A percentile compares a stretch with the other conserved stretches of the same genome.
phyloP scores from a whole-genome alignment of 2,329 filamentous ascomycete genomes.

The Alternaria ventricosa region DNA sequence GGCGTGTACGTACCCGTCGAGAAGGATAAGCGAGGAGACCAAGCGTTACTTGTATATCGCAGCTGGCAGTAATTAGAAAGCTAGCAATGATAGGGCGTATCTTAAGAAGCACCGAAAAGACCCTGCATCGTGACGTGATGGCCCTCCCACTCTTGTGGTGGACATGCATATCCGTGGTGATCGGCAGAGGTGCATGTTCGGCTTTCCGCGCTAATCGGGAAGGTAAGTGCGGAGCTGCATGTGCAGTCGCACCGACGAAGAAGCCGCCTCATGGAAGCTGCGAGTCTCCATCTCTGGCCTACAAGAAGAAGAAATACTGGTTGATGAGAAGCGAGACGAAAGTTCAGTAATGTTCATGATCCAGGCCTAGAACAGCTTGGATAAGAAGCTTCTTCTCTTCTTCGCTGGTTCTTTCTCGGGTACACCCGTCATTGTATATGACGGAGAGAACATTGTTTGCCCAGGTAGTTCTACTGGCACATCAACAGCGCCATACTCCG shows the following conservation, averaged over 20 bases:
- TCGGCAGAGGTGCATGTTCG: constrained; percentile 10
- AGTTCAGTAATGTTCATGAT: neutral
- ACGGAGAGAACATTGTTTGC: constrained; percentile 12
- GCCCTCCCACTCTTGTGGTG: constrained; percentile 9
- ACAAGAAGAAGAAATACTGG: neutral
- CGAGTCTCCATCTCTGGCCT: neutral
- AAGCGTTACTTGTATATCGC: constrained; percentile 15
- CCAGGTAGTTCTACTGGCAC: constrained; percentile 28
- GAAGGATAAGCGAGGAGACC: neutral
- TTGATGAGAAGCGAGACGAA: neutral
- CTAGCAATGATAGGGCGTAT: neutral
- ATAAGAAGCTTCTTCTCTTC: constrained; percentile 36
- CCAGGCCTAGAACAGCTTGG: constrained; percentile 24
- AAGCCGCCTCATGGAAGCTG: neutral
- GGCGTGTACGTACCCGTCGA: neutral
- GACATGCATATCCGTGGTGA: constrained; percentile 2
- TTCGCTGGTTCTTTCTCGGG: constrained; percentile 8
- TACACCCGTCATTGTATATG: constrained; percentile 11
- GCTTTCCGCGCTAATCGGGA: constrained; percentile 10
- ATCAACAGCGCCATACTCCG: constrained; percentile 20
- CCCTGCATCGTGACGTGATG: constrained; percentile 13
- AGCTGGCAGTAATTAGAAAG: constrained; percentile 10
- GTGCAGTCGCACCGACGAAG: neutral
- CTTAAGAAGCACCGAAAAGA: neutral
- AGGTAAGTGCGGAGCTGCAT: constrained; percentile 10